These are phyloP conservation scores for Porcisia hertigi DNA, from an alignment of 208 protist species.

Conservation along the genomic window DNA sequence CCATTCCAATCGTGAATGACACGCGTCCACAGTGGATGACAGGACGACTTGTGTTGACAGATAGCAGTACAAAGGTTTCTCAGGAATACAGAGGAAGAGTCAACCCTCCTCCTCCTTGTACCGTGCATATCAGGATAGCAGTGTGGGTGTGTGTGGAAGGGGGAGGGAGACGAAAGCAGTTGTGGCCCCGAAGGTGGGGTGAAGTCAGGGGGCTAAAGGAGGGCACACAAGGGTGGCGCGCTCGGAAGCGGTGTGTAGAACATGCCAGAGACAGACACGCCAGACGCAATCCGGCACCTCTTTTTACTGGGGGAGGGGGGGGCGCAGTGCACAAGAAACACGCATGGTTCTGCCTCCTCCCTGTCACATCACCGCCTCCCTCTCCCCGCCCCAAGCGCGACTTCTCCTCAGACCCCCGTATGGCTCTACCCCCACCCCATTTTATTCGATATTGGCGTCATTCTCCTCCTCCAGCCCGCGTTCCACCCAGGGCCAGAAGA, in stretches of 20 bases:
- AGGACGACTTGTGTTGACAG: too few relatives aligned
- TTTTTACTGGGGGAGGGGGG: too few relatives aligned
- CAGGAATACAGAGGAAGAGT: too few relatives aligned
- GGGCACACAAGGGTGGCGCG: neutral
- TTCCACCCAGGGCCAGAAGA: conserved; percentile 32
- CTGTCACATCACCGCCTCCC: neutral
- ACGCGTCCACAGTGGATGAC: too few relatives aligned
- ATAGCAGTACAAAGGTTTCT: too few relatives aligned
- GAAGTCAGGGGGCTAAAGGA: neutral
- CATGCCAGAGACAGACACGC: neutral
- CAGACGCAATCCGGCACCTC: neutral
- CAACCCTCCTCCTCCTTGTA: too few relatives aligned
- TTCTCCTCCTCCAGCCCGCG: conserved; percentile 2
- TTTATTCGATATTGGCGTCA: neutral
- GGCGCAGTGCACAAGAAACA: neutral
- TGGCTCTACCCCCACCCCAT: neutral
- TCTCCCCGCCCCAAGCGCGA: neutral
- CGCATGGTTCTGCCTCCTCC: neutral
- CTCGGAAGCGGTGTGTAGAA: neutral
- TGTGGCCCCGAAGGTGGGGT: neutral
- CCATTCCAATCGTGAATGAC: too few relatives aligned
- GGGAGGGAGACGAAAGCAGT: neutral
- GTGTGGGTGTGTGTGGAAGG: neutral
- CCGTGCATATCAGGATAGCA: too few relatives aligned
- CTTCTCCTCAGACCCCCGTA: neutral